phyloP scores from a whole-genome alignment of 2,329 filamentous ascomycete genomes.

The Hypoxylon sp. region DNA sequence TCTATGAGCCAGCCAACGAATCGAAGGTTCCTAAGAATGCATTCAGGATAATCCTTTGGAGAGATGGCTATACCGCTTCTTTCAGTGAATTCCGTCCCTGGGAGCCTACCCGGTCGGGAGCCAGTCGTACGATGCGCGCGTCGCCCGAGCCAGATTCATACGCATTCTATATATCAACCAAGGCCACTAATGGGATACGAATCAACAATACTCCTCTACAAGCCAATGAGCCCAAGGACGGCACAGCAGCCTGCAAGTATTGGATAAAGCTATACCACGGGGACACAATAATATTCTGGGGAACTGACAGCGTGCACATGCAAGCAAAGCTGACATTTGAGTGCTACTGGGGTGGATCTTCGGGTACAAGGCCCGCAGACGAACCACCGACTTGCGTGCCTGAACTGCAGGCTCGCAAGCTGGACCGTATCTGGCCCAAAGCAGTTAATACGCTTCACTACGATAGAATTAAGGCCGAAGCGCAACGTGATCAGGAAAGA shows the following conservation, averaged over 20 bases:
- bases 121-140: conserved; percentile 55
- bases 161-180: conserved; percentile 83
- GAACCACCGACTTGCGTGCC: conserved; percentile 59
- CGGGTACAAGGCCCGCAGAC: conserved; percentile 57
- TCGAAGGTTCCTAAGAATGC: conserved; percentile 84
- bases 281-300: conserved; percentile 82
- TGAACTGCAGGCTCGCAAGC: conserved; percentile 58
- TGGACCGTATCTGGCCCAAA: conserved; percentile 65
- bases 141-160: conserved; percentile 66
- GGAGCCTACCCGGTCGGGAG: conserved; percentile 64
- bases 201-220: conserved; percentile 80
- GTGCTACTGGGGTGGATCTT: conserved; percentile 71
- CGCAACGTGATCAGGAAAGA: conserved; percentile 61
- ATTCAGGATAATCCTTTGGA: conserved; percentile 83
- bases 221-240: conserved; percentile 69
- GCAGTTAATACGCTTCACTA: conserved; percentile 63
- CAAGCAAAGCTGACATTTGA: conserved; percentile 66
- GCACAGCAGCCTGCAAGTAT: conserved; percentile 67
- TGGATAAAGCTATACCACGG: conserved; percentile 82
- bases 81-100: conserved; percentile 68
- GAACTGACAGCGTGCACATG: conserved; percentile 59
- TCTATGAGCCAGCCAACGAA: conserved; percentile 75
- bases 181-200: conserved; percentile 80
- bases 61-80: conserved; percentile 73
- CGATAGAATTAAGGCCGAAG: conserved; percentile 60